Conservation (phyloP, 352 stramenopile species). For the Halophytophthora batemanensis region DNA sequence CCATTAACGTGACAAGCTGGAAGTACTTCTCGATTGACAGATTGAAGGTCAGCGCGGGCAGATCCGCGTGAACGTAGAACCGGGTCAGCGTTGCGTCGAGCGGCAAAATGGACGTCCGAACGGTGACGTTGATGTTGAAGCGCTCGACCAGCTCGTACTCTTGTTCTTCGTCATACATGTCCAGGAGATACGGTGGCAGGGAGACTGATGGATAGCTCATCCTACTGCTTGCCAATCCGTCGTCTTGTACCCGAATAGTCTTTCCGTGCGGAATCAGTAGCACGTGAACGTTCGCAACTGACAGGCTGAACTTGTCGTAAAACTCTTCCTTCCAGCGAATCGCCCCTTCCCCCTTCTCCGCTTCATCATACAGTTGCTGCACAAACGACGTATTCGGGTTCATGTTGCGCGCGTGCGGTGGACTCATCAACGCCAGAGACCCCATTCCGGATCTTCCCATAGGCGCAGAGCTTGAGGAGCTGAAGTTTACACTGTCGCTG, state of each 20-base stretch:
- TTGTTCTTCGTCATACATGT: constrained; percentile 46
- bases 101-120: constrained; percentile 82
- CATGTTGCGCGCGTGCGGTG: constrained; percentile 24
- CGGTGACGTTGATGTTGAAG: constrained; percentile 85
- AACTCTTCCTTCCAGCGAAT: constrained; percentile 91
- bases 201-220: constrained; percentile 37
- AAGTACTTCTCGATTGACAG: constrained; percentile 84
- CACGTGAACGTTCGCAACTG: constrained; percentile 80
- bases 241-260: constrained; percentile 24
- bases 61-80: constrained; percentile 80
- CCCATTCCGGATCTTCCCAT: constrained; percentile 29
- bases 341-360: constrained; percentile 74
- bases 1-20: constrained; percentile 55
- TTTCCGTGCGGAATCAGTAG: constrained; percentile 76
- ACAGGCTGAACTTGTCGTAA: constrained; percentile 88
- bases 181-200: constrained; percentile 36
- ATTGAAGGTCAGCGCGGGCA: constrained; percentile 82
- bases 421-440: constrained; percentile 41
- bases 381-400: constrained; percentile 74
- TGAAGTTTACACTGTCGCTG: constrained; percentile 36
- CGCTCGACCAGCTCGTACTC: constrained; percentile 80
- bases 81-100: constrained; percentile 80
- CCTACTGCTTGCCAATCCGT: constrained; percentile 13
- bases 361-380: constrained; percentile 85
- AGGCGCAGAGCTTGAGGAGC: constrained; percentile 25